Conservation (phyloP, 257 asterid species). For the Plantago ovata region DNA sequence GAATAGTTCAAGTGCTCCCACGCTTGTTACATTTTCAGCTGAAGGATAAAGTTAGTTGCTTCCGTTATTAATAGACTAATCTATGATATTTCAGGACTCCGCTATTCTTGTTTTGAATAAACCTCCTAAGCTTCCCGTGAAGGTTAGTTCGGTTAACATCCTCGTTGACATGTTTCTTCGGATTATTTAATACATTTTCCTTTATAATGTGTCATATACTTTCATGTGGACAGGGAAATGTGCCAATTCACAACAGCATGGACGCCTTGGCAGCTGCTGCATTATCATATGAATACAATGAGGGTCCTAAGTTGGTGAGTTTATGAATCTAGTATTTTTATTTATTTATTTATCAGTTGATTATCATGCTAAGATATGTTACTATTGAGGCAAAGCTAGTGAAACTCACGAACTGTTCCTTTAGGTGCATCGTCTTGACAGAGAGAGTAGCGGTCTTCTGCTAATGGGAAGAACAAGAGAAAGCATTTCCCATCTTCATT, state of each 20-base stretch:
- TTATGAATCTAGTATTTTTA: no score
- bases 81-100: slow-evolving; percentile 57
- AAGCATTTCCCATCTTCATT: slow-evolving; percentile 75
- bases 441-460: slow-evolving; percentile 93
- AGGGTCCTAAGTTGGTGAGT: slow-evolving; percentile 91
- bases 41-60: no score
- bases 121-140: slow-evolving; percentile 92
- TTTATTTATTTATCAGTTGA: no score
- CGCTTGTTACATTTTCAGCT: no score
- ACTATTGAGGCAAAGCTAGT: no score
- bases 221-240: slow-evolving; percentile 53
- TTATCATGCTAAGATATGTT: no score
- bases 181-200: slow-evolving; percentile 7
- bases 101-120: slow-evolving; percentile 79
- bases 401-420: slow-evolving; percentile 17
- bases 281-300: slow-evolving; percentile 75
- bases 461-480: slow-evolving; percentile 86
- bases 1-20: no score
- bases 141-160: slow-evolving; percentile 46
- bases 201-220: slow-evolving; percentile 18
- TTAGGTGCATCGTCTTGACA: slow-evolving; percentile 93
- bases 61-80: slow-evolving; percentile 16
- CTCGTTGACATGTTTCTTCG: background rate
- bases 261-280: slow-evolving; percentile 98
- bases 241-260: slow-evolving; percentile 92